phyloP scores from a whole-genome alignment of 2,329 filamentous ascomycete species.

The Fusarium domesticum region DNA sequence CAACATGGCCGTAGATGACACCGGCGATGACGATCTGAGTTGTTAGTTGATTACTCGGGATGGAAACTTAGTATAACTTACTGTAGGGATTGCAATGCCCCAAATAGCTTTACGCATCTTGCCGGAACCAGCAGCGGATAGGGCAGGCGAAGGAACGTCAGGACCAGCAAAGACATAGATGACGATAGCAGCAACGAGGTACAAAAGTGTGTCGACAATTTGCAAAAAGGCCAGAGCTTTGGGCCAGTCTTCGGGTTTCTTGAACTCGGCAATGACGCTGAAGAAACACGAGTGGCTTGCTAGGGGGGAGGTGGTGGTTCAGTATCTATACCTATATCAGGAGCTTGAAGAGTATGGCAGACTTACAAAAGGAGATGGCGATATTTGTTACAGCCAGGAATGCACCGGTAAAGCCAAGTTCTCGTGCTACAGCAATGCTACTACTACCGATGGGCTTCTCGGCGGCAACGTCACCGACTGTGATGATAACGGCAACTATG shows the following conservation, averaged over 20 bases:
- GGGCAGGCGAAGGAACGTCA: conserved; percentile 61
- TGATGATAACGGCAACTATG: conserved; percentile 58
- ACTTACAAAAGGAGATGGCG: conserved; percentile 58
- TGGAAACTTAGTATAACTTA: neutral
- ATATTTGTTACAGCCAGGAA: conserved; percentile 62
- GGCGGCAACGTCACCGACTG: conserved; percentile 60
- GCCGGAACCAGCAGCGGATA: conserved; percentile 55
- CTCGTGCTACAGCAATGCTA: conserved; percentile 32
- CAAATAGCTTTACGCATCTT: conserved; percentile 62
- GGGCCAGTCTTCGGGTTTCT: conserved; percentile 47
- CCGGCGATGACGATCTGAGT: conserved; percentile 61
- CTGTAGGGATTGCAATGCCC: conserved; percentile 59
- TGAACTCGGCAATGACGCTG: conserved; percentile 62
- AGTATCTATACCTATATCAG: too few species aligned
- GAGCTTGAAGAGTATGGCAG: too few species aligned
- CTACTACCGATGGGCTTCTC: conserved; percentile 37
- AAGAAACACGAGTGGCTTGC: conserved; percentile 66
- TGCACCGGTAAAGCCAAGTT: conserved; percentile 48
- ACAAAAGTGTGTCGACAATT: conserved; percentile 56
- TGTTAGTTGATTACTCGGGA: neutral
- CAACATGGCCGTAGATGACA: conserved; percentile 67
- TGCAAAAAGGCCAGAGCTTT: conserved; percentile 53
- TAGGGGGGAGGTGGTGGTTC: conserved; percentile 5
- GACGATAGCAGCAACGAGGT: conserved; percentile 61
- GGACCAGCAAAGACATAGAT: conserved; percentile 66